Percentiles rank a stretch among this genome's conserved stretches.
These are phyloP conservation scores for Hemisphaericaspora subhashii DNA, from an alignment of 1,139 yeast species.

Conservation along the genomic window DNA sequence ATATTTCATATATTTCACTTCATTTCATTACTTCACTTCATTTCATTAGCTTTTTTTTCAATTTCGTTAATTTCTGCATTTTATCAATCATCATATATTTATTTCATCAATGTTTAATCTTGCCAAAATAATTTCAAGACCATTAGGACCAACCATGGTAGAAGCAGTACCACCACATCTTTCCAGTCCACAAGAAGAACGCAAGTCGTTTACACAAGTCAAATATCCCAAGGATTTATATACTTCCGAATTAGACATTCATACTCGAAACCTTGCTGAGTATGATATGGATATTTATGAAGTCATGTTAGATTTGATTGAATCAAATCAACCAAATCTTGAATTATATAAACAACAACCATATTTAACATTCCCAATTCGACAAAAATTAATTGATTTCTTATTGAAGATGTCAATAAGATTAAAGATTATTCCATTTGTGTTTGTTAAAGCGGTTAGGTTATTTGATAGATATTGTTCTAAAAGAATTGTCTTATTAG, in stretches of 20 bases:
- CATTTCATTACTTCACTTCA: not conserved
- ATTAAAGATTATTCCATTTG: constrained; percentile 60
- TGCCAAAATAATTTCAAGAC: not conserved
- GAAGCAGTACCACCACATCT: too few relatives aligned
- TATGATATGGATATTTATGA: constrained; percentile 53
- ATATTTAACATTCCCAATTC: constrained; percentile 50
- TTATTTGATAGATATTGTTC: constrained; percentile 68
- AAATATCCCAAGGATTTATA: constrained; percentile 53
- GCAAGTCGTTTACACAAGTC: constrained; percentile 26
- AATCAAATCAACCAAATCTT: constrained; percentile 46
- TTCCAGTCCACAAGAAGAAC: too few relatives aligned
- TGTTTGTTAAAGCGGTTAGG: constrained; percentile 57
- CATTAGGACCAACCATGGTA: not conserved
- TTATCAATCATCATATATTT: not conserved
- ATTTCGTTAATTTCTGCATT: not conserved
- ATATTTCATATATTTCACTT: not conserved
- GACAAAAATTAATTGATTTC: constrained; percentile 57
- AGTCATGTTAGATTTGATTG: constrained; percentile 34
- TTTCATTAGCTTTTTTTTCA: not conserved
- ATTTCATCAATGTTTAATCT: not conserved
- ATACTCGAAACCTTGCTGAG: constrained; percentile 47
- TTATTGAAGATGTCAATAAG: constrained; percentile 57
- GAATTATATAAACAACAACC: constrained; percentile 64
- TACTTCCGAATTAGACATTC: constrained; percentile 49
- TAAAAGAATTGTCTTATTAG: constrained; percentile 58